Base-by-base conservation (phyloP, 495 filamentous ascomycete species). In the Penicillium paradoxum region DNA sequence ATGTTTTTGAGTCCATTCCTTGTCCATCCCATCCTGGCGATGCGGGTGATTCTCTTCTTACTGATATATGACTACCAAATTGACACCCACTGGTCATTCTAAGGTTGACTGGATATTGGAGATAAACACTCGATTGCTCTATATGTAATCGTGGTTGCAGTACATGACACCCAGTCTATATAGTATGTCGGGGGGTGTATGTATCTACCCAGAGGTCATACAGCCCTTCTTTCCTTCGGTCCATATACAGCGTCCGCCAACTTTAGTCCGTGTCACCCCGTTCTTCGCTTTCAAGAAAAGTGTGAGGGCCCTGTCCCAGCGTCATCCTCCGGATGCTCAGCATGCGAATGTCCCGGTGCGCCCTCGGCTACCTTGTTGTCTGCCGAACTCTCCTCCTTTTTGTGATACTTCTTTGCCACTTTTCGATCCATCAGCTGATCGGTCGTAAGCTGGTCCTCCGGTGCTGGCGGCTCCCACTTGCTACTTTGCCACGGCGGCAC, bases 401-500 rank as follows among this genome's bases (percentile, higher is more conserved):
- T 27, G 18, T 54, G 47, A 47, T 49, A 56, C 24, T 50, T 37
- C 49, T 62, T 51, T 0, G 65, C 67, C 30, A 62, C 45, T 13
- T 55, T 42, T 14, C 58, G 65, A 40, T 70, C 65, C 50, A 68
- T 66, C 4, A 70, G 46, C 36, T 70, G 57, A 15, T 49, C 64
- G 2, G 67, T 70, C 4, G 65, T 68, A 13, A 70, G 48, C n/a
- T 53, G 63, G 14, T 70, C 45, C 34, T 70, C 60, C 13, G 67
- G 67, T 22, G 59, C 52, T 4, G 67, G 67, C 2, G 67, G 55
- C 17, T 55, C 46, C 65, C 65, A 68, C 38, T 60, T 59, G 49
- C 63, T 63, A 33, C 78, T 83, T 65, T 80, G 78, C 77, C 80
- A 83, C 2, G 88, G 83, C 63, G 74, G 76, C 37, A 90, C 76